A percentile compares a stretch with the other conserved stretches of the same genome.
Evolutionary conservation across 2,329 filamentous ascomycete species (phyloP).

Genomic region (Chaetomium sp.): DNA sequence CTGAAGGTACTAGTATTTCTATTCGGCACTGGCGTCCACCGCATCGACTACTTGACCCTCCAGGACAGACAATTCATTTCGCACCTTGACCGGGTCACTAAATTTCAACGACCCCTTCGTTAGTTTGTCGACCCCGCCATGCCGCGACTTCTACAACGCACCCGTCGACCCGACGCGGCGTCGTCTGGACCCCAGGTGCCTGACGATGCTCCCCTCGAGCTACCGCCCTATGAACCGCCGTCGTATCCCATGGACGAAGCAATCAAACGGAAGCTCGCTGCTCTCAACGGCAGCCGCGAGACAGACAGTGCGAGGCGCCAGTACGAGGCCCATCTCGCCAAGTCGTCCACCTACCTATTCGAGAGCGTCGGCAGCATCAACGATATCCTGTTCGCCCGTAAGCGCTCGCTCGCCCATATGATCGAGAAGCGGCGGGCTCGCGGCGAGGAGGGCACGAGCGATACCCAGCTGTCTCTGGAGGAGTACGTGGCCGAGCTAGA

Average conservation of each 20-base stretch:
- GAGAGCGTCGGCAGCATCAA: slow-evolving; percentile 53
- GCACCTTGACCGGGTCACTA: neutral
- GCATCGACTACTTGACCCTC: neutral
- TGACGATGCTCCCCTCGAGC: slow-evolving; percentile 33
- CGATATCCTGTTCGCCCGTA: slow-evolving; percentile 44
- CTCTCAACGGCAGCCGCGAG: slow-evolving; percentile 47
- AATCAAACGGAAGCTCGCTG: slow-evolving; percentile 36
- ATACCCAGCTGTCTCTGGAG: slow-evolving; percentile 40
- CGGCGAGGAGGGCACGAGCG: slow-evolving; percentile 30
- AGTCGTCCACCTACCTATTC: slow-evolving; percentile 49
- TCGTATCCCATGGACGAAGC: slow-evolving; percentile 48
- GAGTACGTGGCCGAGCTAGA: slow-evolving; percentile 45
- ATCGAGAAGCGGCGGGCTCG: slow-evolving; percentile 43
- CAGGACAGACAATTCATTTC: neutral
- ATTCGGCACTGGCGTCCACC: neutral
- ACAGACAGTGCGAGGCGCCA: slow-evolving; percentile 37
- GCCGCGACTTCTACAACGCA: slow-evolving; percentile 31
- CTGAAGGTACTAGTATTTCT: neutral
- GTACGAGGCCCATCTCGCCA: slow-evolving; percentile 52
- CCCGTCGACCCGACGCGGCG: slow-evolving; percentile 18
- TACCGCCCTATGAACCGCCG: slow-evolving; percentile 56
- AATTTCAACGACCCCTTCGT: neutral
- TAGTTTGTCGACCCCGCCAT: slow-evolving; percentile 19
- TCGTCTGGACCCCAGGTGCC: slow-evolving; percentile 10
- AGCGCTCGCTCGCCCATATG: slow-evolving; percentile 39